Evolutionary conservation across 345 rosid genomes (phyloP), one percentile per base, ranked within the genome.

Genomic region (Ceriops tagal): DNA sequence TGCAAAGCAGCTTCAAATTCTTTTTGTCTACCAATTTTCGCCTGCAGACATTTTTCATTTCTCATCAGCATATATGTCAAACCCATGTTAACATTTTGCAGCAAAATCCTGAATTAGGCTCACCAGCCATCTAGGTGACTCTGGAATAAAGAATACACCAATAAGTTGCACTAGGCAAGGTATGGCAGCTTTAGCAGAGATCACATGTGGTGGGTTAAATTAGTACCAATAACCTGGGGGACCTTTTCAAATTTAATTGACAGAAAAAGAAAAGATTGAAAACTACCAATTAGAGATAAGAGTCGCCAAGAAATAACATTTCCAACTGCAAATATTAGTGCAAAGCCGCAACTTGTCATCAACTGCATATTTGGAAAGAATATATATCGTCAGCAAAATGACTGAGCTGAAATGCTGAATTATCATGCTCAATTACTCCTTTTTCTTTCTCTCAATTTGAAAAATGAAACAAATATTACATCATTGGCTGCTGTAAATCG

Each of bases 1-100:
- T 61, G 84, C 21, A 85, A 73, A 43, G 85, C 71, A 67, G 70
- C 74, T 73, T 75, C 82, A 21, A 83, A 78, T 62, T 84, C 96
- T 58, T 60, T 53, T 4, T 66, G 74, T 49, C 71, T 73, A 59
- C 85, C 86, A 61, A 67, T 51, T 67, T 77, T 80, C 32, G 72
- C 81, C 85, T 82, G 68, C 46, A 58, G 31, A 61, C 16, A 55
- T 9, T 5, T 22, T 8, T 55, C 37, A 7, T n/a, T 55, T 26
- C 24, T 55, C 15, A 22, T 55, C 27, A 55, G 30, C 24, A 55
- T 55, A 9, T 26, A 55, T 26, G 30, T 55, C 28, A 39, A 39
- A 39, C 2, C 47, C 47, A 39, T 10, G 47, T 9, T 9, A 39
- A 39, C 47, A 39, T 39, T 37, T 39, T 39, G 47, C 47, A 11